Percentiles rank a stretch among this genome's conserved stretches.
These are phyloP conservation scores for Chamaecrista fasciculata DNA, from an alignment of 306 rosid genomes.

Conservation along the genomic window DNA sequence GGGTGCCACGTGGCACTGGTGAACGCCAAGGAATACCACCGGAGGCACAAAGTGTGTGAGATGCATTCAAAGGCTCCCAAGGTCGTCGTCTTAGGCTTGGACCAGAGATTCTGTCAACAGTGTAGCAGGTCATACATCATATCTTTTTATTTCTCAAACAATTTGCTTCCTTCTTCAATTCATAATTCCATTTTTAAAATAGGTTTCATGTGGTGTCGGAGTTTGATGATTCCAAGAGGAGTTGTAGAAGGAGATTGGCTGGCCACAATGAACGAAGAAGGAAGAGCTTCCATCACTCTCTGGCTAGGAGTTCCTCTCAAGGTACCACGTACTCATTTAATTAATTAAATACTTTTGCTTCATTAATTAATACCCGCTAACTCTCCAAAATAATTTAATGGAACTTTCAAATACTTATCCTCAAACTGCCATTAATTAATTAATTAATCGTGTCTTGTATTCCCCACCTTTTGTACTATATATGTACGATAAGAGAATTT, in stretches of 20 bases:
- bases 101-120: conserved; percentile 97
- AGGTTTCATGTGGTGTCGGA: conserved; percentile 92
- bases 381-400: too few species aligned
- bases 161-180: too few species aligned
- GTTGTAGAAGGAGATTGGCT: conserved; percentile 94
- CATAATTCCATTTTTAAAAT: too few species aligned
- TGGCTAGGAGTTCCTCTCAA: conserved; percentile 51
- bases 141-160: too few species aligned
- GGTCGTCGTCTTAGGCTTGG: conserved; percentile 72
- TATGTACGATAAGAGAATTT: too few species aligned
- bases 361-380: too few species aligned
- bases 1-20: conserved; percentile 81
- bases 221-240: conserved; percentile 88
- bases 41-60: conserved; percentile 94
- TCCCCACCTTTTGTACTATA: too few species aligned
- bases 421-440: background rate
- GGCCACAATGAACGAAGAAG: conserved; percentile 96
- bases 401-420: too few species aligned
- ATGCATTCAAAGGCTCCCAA: conserved; percentile 92
- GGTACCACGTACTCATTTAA: too few species aligned
- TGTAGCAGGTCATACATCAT: conserved; percentile 99
- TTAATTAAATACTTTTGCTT: too few species aligned
- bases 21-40: conserved; percentile 86
- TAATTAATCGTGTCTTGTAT: too few species aligned
- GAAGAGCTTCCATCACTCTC: conserved; percentile 78